phyloP scores from a whole-genome alignment of 768 basidiomycete species.

The Suillus subluteus region DNA sequence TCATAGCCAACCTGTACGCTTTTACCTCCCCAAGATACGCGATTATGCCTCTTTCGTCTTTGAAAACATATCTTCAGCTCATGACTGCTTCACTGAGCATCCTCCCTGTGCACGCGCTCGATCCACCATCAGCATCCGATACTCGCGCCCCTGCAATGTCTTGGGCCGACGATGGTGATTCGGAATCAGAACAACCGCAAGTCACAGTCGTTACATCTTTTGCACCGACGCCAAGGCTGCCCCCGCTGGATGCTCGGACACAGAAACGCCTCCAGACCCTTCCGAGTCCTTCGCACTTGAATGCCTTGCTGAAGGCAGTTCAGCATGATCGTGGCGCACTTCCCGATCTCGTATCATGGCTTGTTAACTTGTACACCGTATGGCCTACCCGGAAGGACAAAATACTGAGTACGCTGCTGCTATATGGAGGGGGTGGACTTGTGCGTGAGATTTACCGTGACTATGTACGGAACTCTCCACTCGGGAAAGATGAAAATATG shows the following conservation, averaged over 20 bases:
- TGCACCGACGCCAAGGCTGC: slow-evolving; percentile 31
- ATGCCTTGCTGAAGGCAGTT: slow-evolving; percentile 50
- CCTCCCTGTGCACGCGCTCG: slow-evolving; percentile 57
- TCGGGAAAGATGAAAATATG: slow-evolving; percentile 60
- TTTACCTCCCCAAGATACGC: slow-evolving; percentile 68
- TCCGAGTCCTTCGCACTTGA: slow-evolving; percentile 54
- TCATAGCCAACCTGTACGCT: slow-evolving; percentile 72
- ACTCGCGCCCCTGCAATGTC: slow-evolving; percentile 14
- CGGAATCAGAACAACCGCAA: slow-evolving; percentile 39
- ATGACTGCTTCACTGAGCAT: slow-evolving; percentile 52
- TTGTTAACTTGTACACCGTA: slow-evolving; percentile 58
- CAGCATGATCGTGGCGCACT: slow-evolving; percentile 44
- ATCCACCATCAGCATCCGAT: slow-evolving; percentile 40
- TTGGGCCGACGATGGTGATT: slow-evolving; percentile 41
- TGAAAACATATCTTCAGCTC: slow-evolving; percentile 59
- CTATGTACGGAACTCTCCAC: slow-evolving; percentile 59
- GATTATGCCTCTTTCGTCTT: slow-evolving; percentile 44
- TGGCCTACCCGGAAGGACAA: slow-evolving; percentile 64
- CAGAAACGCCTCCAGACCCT: slow-evolving; percentile 65
- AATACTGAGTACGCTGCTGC: slow-evolving; percentile 58
- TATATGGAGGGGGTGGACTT: slow-evolving; percentile 59
- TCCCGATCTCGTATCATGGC: slow-evolving; percentile 55
- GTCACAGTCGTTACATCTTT: slow-evolving; percentile 45
- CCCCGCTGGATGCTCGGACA: slow-evolving; percentile 60
- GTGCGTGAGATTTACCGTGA: slow-evolving; percentile 77